phyloP scores from a whole-genome alignment of 2,329 filamentous ascomycete genomes.

The Arthrobotrys musiformis region DNA sequence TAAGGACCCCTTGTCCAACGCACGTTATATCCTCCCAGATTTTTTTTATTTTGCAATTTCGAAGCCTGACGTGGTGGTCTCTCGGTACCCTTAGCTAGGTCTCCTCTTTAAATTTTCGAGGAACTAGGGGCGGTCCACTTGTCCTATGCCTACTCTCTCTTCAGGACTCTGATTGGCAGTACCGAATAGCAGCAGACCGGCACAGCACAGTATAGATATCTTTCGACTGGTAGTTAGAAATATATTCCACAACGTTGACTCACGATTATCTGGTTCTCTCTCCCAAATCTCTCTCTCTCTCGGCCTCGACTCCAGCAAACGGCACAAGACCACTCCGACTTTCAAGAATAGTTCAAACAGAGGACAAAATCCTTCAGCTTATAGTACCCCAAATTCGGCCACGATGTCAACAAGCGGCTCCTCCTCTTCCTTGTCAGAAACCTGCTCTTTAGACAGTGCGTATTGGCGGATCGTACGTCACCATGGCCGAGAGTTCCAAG shows the following conservation, averaged over 20 bases:
- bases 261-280: conserved; percentile 29
- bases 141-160: conserved; percentile 54
- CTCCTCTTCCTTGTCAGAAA: conserved; percentile 61
- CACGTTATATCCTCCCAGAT: conserved; percentile 54
- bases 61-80: conserved; percentile 56
- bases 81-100: conserved; percentile 52
- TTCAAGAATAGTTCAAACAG: conserved; percentile 35
- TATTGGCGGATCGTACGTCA: conserved; percentile 71
- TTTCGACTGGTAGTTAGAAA: conserved; percentile 48
- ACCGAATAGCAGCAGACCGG: conserved; percentile 39
- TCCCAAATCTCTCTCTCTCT: conserved; percentile 19
- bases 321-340: conserved; percentile 27
- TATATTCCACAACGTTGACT: conserved; percentile 43
- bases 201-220: conserved; percentile 53
- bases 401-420: conserved; percentile 56
- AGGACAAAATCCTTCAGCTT: conserved; percentile 42
- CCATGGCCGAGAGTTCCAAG: conserved; percentile 74
- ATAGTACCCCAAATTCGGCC: conserved; percentile 37
- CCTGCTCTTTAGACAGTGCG: conserved; percentile 68
- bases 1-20: conserved; percentile 55
- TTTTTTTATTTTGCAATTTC: conserved; percentile 56
- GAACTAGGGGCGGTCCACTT: conserved; percentile 55
- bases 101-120: conserved; percentile 54
- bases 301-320: conserved; percentile 2
- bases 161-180: conserved; percentile 53